Conservation (phyloP, 2,329 filamentous ascomycete genomes). For the Aspergillus neotritici region DNA sequence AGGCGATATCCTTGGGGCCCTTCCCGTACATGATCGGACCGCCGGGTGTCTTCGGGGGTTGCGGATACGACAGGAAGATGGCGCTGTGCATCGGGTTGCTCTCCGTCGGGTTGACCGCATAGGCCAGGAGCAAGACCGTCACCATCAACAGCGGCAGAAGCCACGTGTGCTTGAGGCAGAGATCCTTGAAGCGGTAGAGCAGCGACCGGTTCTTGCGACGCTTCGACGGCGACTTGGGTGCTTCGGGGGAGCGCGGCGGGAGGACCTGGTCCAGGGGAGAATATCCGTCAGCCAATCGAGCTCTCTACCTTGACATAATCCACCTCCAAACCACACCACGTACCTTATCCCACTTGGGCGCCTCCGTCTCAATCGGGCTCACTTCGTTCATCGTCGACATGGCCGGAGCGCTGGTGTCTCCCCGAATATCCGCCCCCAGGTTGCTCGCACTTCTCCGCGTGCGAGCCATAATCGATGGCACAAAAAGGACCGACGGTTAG, state of each 20-base stretch:
- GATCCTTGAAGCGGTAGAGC: constrained; percentile 40
- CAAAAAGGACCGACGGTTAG: neutral
- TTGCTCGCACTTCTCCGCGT: constrained; percentile 40
- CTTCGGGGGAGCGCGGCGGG: constrained; percentile 21
- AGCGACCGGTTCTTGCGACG: constrained; percentile 40
- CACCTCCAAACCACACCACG: neutral
- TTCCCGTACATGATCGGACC: constrained; percentile 72
- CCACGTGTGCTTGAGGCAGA: constrained; percentile 53
- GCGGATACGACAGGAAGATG: constrained; percentile 83
- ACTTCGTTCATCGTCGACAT: constrained; percentile 42
- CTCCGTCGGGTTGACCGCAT: constrained; percentile 67
- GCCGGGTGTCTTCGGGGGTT: constrained; percentile 50
- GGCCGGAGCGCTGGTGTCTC: constrained; percentile 43
- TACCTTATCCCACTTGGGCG: constrained; percentile 29
- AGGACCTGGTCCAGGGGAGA: constrained; percentile 17
- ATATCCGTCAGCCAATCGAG: constrained; percentile 2
- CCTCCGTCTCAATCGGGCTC: constrained; percentile 27
- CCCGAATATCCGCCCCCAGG: constrained; percentile 43
- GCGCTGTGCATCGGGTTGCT: constrained; percentile 75
- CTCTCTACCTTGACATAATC: neutral
- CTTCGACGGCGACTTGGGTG: constrained; percentile 37
- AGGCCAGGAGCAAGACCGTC: constrained; percentile 58
- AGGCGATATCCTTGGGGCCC: constrained; percentile 76
- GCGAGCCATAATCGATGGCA: constrained; percentile 29
- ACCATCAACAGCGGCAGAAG: constrained; percentile 64